These are phyloP conservation scores for Phytophthora hibernalis DNA, from an alignment of 352 stramenopile genomes.

Conservation along the genomic window DNA sequence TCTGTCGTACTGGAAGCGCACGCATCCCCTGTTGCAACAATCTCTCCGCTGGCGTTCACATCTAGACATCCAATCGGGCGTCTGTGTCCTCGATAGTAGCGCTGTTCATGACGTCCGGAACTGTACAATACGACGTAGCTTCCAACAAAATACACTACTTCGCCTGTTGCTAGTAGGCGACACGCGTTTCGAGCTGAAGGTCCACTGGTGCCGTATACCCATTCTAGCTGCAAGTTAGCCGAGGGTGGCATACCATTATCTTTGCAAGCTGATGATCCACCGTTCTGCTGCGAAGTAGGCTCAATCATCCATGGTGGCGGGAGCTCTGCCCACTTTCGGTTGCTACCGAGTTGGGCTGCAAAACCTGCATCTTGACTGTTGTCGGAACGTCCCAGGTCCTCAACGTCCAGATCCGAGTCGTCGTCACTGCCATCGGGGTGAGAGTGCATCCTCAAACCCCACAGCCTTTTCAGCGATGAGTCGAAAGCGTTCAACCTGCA, in stretches of 20 bases:
- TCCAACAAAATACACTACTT: conserved; percentile 77
- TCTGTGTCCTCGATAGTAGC: conserved; percentile 74
- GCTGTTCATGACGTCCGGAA: conserved; percentile 61
- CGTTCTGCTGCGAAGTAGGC: conserved; percentile 23
- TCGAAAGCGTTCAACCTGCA: conserved; percentile 83
- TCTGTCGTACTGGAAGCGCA: conserved; percentile 10
- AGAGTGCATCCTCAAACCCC: conserved; percentile 67
- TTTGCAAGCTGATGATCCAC: conserved; percentile 2
- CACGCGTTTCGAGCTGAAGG: conserved; percentile 56
- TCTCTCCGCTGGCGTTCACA: conserved; percentile 59
- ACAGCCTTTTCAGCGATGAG: conserved; percentile 75
- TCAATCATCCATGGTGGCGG: conserved; percentile 61
- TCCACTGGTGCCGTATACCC: conserved; percentile 76
- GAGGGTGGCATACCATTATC: conserved; percentile 50
- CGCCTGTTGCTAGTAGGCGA: conserved; percentile 55
- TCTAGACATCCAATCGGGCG: conserved; percentile 69
- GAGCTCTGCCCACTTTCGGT: conserved; percentile 30
- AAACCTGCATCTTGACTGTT: conserved; percentile 1
- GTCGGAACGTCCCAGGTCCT: conserved; percentile 27
- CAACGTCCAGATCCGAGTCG: conserved; percentile 78
- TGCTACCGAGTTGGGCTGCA: neutral
- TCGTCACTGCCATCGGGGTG: conserved; percentile 71
- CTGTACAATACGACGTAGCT: conserved; percentile 83
- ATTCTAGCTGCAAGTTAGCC: conserved; percentile 74
- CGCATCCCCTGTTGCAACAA: conserved; percentile 68